Percentiles rank a stretch among this genome's conserved stretches.
Conservation (phyloP, 2,329 filamentous ascomycete species). For the Trichoderma aggressivum region DNA sequence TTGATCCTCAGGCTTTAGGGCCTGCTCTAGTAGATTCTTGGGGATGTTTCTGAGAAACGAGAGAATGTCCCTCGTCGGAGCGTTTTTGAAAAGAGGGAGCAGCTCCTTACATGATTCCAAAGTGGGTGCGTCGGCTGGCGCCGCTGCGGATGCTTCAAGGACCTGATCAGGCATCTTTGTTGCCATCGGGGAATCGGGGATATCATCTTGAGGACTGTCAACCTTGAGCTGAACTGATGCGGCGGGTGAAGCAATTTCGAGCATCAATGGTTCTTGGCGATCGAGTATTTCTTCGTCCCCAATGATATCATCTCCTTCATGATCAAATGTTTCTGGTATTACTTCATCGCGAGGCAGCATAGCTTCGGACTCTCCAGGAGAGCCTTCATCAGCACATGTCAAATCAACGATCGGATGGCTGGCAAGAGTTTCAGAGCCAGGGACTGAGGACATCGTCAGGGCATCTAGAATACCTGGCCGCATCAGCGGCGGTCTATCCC, state of each 20-base stretch:
- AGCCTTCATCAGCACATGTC: background rate
- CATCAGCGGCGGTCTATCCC: background rate
- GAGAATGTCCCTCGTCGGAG: background rate
- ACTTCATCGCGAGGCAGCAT: background rate
- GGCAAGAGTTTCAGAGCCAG: background rate
- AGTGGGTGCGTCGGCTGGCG: background rate
- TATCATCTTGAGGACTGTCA: background rate
- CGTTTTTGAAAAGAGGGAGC: background rate
- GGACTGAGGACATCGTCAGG: background rate
- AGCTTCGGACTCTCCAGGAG: background rate
- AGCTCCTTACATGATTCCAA: background rate
- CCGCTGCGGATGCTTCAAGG: background rate
- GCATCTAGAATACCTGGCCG: background rate
- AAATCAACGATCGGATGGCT: background rate
- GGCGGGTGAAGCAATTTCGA: background rate
- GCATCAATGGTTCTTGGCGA: background rate
- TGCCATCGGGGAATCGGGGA: background rate
- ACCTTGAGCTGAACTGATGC: background rate
- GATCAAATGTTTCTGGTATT: background rate
- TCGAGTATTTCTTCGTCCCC: background rate
- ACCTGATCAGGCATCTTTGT: background rate
- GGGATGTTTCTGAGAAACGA: slow-evolving; percentile 24
- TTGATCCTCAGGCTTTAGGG: slow-evolving; percentile 26
- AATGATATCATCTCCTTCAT: background rate
- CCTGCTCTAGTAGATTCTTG: slow-evolving; percentile 32